Conservation (phyloP, 2,329 filamentous ascomycete genomes). For the Dactylellina parvicollis region DNA sequence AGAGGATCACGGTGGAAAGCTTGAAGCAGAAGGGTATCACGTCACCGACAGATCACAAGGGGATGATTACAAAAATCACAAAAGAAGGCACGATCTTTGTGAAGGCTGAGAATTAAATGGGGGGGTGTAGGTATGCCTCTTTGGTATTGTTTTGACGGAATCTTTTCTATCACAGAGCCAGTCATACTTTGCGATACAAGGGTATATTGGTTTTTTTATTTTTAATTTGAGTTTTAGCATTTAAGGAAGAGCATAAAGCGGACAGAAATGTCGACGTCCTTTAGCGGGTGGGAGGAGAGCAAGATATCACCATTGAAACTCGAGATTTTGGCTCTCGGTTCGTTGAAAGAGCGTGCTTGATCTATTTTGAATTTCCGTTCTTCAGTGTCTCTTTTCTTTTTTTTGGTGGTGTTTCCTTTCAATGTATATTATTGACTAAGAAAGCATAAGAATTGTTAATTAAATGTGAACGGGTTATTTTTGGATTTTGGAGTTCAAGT, state of each 20-base stretch:
- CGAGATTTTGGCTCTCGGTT: not conserved
- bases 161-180: not conserved
- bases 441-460: conserved; percentile 26
- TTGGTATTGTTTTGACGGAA: not conserved
- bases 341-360: not conserved
- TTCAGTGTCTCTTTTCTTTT: not conserved
- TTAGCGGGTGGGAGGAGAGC: not conserved
- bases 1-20: conserved; percentile 42
- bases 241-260: not conserved
- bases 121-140: not conserved
- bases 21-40: conserved; percentile 45
- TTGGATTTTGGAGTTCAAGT: not conserved
- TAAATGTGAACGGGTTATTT: not conserved
- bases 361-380: not conserved
- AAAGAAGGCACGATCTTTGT: conserved; percentile 44
- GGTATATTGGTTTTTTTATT: not conserved
- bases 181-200: not conserved
- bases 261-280: not conserved
- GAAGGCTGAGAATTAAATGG: conserved; percentile 28
- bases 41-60: conserved; percentile 40
- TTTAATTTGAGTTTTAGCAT: not conserved
- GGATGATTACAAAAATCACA: conserved; percentile 40
- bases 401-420: not conserved
- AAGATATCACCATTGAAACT: not conserved
- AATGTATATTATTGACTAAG: conserved; percentile 36